Evolutionary conservation across 148 eudicot genomes (phyloP), one percentile per base, ranked within the genome.

Genomic region (Arbutus unedo): DNA sequence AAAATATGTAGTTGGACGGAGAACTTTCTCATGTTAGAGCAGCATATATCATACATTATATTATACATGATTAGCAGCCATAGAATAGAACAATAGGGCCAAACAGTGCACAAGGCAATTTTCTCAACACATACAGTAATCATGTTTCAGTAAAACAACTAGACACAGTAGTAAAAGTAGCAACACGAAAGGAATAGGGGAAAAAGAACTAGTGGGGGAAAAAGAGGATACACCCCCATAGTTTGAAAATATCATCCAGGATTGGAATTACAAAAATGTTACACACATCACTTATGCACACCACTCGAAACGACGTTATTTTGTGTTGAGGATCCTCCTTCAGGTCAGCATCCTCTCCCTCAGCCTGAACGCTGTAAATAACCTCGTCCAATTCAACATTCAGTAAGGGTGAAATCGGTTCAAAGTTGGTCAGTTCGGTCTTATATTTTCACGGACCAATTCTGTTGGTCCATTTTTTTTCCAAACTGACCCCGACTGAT

Each of bases 211-310:
- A n/a, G 25, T 5, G 53, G 14, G 18, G 23, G 4, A 51, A 16
- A 19, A 79, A 21, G 93, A 91, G 98, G 96, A 93, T 95, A 95
- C 98, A 86, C 60, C 98, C 97, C 66, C 85, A 88, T 82, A 93
- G 84, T 77, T 71, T 89, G 15, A 90, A 87, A 31, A 79, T 81
- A 66, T 79, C 89, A 64, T 90, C 87, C 85, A 93, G 64, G 84
- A 90, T 80, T 49, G 98, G 98, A 83, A 96, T 93, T 74, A n/a
- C n/a, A n/a, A n/a, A n/a, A n/a, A n/a, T n/a, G n/a, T n/a, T n/a
- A n/a, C n/a, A n/a, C n/a, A n/a, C n/a, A n/a, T n/a, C n/a, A n/a
- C n/a, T n/a, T n/a, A n/a, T n/a, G n/a, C n/a, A n/a, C n/a, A n/a
- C n/a, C n/a, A n/a, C n/a, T n/a, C n/a, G n/a, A n/a, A n/a, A n/a